A percentile compares a stretch with the other conserved stretches of the same genome.
phyloP scores from a whole-genome alignment of 1,139 yeast species.

The Hansenula sp. region DNA sequence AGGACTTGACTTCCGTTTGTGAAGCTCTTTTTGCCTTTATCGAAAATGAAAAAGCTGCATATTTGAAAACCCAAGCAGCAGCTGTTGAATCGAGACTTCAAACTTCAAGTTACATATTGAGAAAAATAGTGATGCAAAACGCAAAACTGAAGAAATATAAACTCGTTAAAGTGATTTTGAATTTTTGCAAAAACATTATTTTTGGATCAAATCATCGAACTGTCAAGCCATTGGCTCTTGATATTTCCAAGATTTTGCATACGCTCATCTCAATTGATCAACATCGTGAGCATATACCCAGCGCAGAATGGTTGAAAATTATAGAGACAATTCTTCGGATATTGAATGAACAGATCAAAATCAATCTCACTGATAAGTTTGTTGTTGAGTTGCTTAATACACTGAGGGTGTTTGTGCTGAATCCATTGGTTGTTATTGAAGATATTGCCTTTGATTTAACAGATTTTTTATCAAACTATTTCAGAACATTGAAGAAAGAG shows the following conservation, averaged over 20 bases:
- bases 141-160: constrained; percentile 25
- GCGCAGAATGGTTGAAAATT: constrained; percentile 30
- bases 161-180: constrained; percentile 22
- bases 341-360: constrained; percentile 7
- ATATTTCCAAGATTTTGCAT: constrained; percentile 30
- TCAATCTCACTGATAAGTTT: constrained; percentile 24
- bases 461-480: constrained; percentile 10
- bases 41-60: constrained; percentile 36
- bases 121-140: constrained; percentile 28
- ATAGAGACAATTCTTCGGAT: constrained; percentile 24
- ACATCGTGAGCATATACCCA: constrained; percentile 37
- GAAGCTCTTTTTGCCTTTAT: constrained; percentile 38
- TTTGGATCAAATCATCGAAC: constrained; percentile 12
- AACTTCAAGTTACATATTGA: constrained; percentile 35
- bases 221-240: constrained; percentile 34
- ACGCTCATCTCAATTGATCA: constrained; percentile 28
- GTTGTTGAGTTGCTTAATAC: constrained; percentile 27
- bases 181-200: constrained; percentile 8
- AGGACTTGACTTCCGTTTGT: constrained; percentile 25
- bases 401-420: constrained; percentile 12
- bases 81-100: constrained; percentile 38
- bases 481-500: constrained; percentile 12
- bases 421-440: constrained; percentile 4
- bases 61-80: constrained; percentile 25
- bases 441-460: constrained; percentile 10